Percentiles rank a stretch among this genome's conserved stretches.
Conservation (phyloP, 441 rosid genomes). For the Daphne laureola region DNA sequence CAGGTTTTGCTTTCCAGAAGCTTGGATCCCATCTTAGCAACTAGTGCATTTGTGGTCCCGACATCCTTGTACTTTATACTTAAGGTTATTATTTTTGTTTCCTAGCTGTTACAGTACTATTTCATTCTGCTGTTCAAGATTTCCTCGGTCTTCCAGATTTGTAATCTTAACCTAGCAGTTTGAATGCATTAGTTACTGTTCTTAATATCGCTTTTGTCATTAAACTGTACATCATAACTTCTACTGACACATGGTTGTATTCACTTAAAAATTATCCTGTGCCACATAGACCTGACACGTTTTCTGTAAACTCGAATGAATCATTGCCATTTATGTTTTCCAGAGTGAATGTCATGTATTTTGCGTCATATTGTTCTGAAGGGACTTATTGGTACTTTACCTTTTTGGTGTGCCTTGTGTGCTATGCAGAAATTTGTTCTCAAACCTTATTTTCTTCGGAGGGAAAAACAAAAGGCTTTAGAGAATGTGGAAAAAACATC, state of each 20-base stretch:
- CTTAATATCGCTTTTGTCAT: too few species aligned
- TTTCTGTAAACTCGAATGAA: too few species aligned
- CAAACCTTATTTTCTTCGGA: conserved; percentile 65
- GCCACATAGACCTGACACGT: too few species aligned
- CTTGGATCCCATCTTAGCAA: conserved; percentile 53
- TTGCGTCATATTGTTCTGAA: too few species aligned
- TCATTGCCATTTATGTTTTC: too few species aligned
- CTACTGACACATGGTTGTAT: too few species aligned
- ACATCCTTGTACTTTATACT: conserved; percentile 77
- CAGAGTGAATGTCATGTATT: too few species aligned
- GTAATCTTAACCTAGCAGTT: too few species aligned
- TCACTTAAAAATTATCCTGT: too few species aligned
- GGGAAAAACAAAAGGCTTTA: conserved; percentile 66
- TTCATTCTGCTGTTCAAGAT: conserved; percentile 6
- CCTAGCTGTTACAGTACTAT: conserved; percentile 1
- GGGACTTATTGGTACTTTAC: too few species aligned
- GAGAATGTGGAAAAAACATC: conserved; percentile 64
- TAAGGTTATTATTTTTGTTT: conserved; percentile 46
- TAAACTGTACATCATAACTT: too few species aligned
- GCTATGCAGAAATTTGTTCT: conserved; percentile 59
- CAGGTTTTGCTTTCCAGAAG: conserved; percentile 77
- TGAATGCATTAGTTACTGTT: too few species aligned
- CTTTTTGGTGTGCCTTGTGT: background rate
- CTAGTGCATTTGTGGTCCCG: conserved; percentile 86
- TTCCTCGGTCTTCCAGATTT: background rate